Percentiles rank a stretch among this genome's conserved stretches.
Conservation (phyloP, 2,329 filamentous ascomycete species). For the Lomentospora prolificans region DNA sequence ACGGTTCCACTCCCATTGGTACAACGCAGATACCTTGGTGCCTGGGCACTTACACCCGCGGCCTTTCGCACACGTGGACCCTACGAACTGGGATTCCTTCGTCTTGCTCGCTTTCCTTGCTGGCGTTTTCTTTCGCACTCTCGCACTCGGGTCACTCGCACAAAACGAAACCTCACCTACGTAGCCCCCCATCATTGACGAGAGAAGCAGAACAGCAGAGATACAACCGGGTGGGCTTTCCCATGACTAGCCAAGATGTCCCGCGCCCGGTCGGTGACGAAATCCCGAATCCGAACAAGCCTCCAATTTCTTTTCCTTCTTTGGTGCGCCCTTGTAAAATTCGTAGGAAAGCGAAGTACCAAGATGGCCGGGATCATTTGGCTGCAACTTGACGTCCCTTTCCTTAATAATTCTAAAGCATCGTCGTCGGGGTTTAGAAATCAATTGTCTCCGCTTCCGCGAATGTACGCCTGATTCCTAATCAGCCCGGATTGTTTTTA, state of each 20-base stretch:
- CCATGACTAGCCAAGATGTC: too few species aligned
- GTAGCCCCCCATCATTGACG: neutral
- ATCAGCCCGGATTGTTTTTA: neutral
- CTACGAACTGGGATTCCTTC: neutral
- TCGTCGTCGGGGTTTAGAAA: neutral
- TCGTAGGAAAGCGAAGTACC: too few species aligned
- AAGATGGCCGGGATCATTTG: neutral
- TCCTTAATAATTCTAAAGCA: conserved; percentile 3
- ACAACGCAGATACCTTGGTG: conserved; percentile 4
- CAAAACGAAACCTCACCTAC: neutral
- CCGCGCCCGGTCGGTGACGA: neutral
- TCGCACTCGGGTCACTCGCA: neutral
- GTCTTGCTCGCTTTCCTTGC: neutral
- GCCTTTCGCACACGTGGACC: neutral
- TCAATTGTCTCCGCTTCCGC: neutral
- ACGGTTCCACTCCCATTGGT: neutral
- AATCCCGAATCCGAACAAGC: conserved; percentile 4
- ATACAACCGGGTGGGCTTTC: too few species aligned
- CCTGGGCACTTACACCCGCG: neutral
- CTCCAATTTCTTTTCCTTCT: too few species aligned
- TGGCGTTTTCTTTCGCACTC: neutral
- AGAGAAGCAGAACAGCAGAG: too few species aligned
- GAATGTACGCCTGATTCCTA: neutral
- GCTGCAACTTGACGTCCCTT: neutral
- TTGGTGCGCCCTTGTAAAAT: too few species aligned